Evolutionary conservation across 1,284 basidiomycete species (phyloP), one percentile per base, ranked within the genome.

Genomic region (Taiwanofungus camphoratus): DNA sequence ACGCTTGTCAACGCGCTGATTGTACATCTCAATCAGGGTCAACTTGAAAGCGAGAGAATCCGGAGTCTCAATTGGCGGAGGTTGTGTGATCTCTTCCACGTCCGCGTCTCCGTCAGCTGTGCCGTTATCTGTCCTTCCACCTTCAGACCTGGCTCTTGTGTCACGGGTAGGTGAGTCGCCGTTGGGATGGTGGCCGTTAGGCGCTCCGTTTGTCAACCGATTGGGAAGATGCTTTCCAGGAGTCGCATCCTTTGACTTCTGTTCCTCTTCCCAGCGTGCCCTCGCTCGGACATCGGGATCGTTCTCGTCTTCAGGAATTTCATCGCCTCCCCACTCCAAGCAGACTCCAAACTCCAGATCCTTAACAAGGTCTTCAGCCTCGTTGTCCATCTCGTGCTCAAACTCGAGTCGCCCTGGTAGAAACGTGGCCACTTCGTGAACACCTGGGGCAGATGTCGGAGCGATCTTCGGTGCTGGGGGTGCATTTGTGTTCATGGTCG

Each of bases 321-420:
- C 71, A 56, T 89, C 91, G 1, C 95, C 95, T 3, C 90, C 93
- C 61, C 81, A 96, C 36, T 83, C 76, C 29, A 81, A 74, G 46
- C 92, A 91, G 8, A 91, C 69, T 2, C 92, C 95, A 57, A 98
- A 98, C 61, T 98, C 94, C 53, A 99, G 75, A 60, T 99, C 93
- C 66, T 98, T 99, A 52, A 98, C 87, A 2, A 92, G 68, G 58
- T 94, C 85, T 60, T 99, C 95, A 0, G 95, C 95, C 27, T 98
- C 93, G 60, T 96, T 94, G 60, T 98, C 95, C 15, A 92, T 70
- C 65, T 99, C 96, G 54, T 92, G 89, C 62, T 99, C 96, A 61
- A 99, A 99, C 63, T 99, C 95, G 38, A 99, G 76, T 34, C 96
- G 85, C 15, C 95, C 95, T 5, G 95, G 95, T 66, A 99, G 88